Percentiles rank a stretch among this genome's conserved stretches.
Evolutionary conservation across 108 stramenopile species (phyloP).

Genomic region (Skeletonema menzelii): DNA sequence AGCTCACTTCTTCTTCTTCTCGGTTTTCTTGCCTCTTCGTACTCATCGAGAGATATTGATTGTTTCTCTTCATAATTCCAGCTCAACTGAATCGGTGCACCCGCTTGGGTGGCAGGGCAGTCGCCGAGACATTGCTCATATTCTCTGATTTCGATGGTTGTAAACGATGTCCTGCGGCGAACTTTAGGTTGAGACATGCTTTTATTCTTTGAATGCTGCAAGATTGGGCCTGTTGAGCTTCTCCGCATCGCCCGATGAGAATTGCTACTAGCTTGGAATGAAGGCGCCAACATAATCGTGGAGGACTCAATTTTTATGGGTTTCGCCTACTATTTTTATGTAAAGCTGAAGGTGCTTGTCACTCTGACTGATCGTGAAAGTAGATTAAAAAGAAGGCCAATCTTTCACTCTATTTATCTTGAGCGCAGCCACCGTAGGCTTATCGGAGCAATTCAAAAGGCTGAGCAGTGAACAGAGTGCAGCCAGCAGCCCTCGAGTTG

Average conservation of each 20-base stretch:
- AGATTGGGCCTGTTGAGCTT: not conserved
- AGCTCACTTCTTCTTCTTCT: slow-evolving; percentile 20
- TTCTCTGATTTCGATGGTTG: slow-evolving; percentile 46
- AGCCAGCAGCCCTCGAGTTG: no score
- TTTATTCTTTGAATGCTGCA: not conserved
- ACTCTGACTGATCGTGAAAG: no score
- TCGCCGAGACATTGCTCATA: slow-evolving; percentile 69
- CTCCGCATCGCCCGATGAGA: not conserved
- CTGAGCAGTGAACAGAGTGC: no score
- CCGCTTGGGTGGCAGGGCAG: slow-evolving; percentile 59
- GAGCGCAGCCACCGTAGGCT: no score
- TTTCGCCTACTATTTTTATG: no score
- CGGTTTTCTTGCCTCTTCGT: slow-evolving; percentile 40
- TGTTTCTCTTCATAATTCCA: slow-evolving; percentile 60
- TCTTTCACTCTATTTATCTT: no score
- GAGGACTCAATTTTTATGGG: not conserved
- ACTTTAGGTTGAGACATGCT: not conserved
- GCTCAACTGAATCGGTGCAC: slow-evolving; percentile 64
- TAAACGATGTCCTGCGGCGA: slow-evolving; percentile 13
- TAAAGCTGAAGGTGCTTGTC: no score
- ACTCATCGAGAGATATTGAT: slow-evolving; percentile 46
- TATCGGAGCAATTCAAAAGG: no score
- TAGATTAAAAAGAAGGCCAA: no score
- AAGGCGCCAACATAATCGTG: not conserved
- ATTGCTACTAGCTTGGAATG: not conserved